A percentile compares a stretch with the other conserved stretches of the same genome.
Conservation (phyloP, 2,329 filamentous ascomycete species). For the Xylariaceae sp. region DNA sequence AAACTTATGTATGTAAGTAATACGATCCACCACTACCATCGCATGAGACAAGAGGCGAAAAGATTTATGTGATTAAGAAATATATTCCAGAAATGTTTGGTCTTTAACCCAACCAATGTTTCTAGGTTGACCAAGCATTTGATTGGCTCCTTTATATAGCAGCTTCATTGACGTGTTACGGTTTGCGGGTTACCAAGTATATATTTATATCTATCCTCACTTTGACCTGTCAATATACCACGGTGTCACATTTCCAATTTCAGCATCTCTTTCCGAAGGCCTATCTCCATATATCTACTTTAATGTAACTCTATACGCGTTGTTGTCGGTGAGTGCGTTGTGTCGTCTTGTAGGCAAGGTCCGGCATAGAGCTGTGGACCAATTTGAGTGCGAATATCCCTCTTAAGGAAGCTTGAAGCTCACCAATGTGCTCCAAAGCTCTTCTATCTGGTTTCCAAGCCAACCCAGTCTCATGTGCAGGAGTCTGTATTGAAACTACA, state of each 20-base stretch:
- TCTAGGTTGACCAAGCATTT: background rate
- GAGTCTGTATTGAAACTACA: constrained; percentile 10
- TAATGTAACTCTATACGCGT: constrained; percentile 18
- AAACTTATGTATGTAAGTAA: background rate
- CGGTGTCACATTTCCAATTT: constrained; percentile 7
- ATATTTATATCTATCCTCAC: constrained; percentile 6
- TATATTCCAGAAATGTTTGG: background rate
- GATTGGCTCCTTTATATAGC: background rate
- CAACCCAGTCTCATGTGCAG: constrained; percentile 4
- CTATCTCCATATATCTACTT: constrained; percentile 1
- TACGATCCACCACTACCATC: background rate
- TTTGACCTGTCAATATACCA: background rate
- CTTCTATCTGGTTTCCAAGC: background rate
- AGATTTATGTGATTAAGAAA: background rate
- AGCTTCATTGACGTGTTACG: background rate
- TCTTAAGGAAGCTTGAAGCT: constrained; percentile 10
- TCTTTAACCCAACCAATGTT: background rate
- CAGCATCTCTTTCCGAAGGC: constrained; percentile 16
- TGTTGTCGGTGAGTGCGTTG: constrained; percentile 2
- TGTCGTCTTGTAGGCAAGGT: constrained; percentile 1
- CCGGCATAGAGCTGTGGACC: constrained; percentile 5
- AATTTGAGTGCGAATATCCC: constrained; percentile 1
- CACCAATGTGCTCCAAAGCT: background rate
- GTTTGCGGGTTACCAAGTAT: background rate
- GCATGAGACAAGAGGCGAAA: background rate